Base-by-base conservation (phyloP, 345 rosid genomes). In the Citrus mangshanensis region DNA sequence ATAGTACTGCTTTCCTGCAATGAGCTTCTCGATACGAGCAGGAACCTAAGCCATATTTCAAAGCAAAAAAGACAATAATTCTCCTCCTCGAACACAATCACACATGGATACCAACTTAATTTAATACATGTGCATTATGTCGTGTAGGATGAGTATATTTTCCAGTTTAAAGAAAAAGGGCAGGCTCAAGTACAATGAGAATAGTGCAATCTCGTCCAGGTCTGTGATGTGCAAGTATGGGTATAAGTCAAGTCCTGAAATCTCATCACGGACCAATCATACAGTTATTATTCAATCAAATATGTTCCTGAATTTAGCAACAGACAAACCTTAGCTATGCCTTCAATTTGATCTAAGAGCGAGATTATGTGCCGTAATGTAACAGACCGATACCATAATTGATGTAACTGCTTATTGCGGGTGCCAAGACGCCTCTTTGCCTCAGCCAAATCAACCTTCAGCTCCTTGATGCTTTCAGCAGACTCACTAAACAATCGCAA, bases 351-450 rank as follows among this genome's bases (percentile, higher is more conserved):
- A 84, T 97, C 98, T 84, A 97, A 82, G 70, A 93, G 88, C 30
- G 98, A 83, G 84, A 97, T 97, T 78, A 97, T 93, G 87, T 94
- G 99, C 64, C 99, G 92, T 83, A 97, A 83, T 12, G 99, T 97
- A 80, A 94, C 99, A 80, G 99, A 97, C 59, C 99, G 97, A 86
- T 92, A 97, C 99, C 98, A 97, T 78, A 97, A 76, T 84, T 97
- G 99, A 85, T 97, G 98, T 87, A 97, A 88, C 69, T 97, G 99
- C 85, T 94, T 97, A 86, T 88, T 97, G 81, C 97, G 91, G 58
- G 90, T 79, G 80, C 98, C 97, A 87, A 97, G 94, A 71, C 85
- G 80, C 88, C 75, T 85, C 89, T 94, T 94, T 67, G 98, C 92
- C 42, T 97, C 99, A 65, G 93, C 89, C 90, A 97, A 93, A 89